phyloP scores from a whole-genome alignment of 2,329 filamentous ascomycete genomes.

The Bipolaris cookei region DNA sequence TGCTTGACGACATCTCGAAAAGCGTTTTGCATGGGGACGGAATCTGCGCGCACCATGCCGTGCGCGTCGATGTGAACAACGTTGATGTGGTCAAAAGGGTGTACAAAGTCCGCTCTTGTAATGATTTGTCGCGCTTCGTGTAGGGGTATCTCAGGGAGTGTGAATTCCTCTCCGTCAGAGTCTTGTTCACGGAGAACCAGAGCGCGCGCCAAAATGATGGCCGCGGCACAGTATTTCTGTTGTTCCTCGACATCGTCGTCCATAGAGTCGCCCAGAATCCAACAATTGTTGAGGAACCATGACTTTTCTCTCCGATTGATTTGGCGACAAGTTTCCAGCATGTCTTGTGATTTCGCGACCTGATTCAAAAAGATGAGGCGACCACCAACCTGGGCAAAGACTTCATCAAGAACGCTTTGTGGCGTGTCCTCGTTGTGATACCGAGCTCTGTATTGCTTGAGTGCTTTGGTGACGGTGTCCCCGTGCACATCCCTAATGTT shows the following conservation, averaged over 20 bases:
- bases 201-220: conserved; percentile 88
- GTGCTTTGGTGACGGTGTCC: conserved; percentile 72
- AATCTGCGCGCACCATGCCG: conserved; percentile 87
- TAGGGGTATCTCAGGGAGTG: conserved; percentile 71
- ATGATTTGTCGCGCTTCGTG: conserved; percentile 70
- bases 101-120: conserved; percentile 92
- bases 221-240: conserved; percentile 92
- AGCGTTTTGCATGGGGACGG: conserved; percentile 92
- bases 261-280: conserved; percentile 76
- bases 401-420: conserved; percentile 67
- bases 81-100: conserved; percentile 88
- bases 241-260: conserved; percentile 98
- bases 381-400: conserved; percentile 89
- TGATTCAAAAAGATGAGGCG: conserved; percentile 85
- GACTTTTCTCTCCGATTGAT: conserved; percentile 74
- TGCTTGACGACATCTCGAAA: conserved; percentile 80
- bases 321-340: conserved; percentile 76
- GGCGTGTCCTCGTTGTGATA: conserved; percentile 71
- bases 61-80: conserved; percentile 90
- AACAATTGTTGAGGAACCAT: conserved; percentile 80
- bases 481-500: conserved; percentile 83
- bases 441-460: conserved; percentile 75
- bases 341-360: conserved; percentile 81
- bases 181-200: conserved; percentile 81
- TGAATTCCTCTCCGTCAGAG: conserved; percentile 67